phyloP scores from a whole-genome alignment of 441 rosid species.

The Lepidium campestre region DNA sequence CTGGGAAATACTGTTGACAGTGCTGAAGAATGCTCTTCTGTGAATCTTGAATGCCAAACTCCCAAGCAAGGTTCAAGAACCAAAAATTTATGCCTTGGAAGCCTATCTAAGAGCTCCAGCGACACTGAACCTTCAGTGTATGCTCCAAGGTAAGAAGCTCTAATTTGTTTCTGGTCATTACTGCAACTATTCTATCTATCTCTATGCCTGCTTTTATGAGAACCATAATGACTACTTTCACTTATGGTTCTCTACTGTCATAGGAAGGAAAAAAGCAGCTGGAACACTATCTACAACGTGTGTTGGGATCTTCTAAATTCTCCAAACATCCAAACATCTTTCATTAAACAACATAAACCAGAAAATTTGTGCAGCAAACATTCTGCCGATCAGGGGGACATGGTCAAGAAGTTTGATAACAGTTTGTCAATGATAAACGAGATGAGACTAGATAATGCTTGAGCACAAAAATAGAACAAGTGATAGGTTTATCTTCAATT shows the following conservation, averaged over 20 bases:
- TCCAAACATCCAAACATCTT: conserved; percentile 44
- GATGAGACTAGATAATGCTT: conserved; percentile 40
- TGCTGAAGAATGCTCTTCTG: conserved; percentile 27
- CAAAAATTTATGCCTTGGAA: conserved; percentile 31
- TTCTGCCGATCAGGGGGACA: conserved; percentile 32
- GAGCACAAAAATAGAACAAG: conserved; percentile 8
- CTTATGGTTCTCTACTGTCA: conserved; percentile 28
- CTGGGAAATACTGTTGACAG: conserved; percentile 29
- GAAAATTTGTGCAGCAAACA: conserved; percentile 16
- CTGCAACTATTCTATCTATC: conserved; percentile 8
- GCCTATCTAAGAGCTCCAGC: conserved; percentile 36
- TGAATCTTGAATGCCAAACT: conserved; percentile 42
- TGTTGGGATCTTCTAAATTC: conserved; percentile 54
- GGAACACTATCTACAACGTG: conserved; percentile 75
- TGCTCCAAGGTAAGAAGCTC: conserved; percentile 25
- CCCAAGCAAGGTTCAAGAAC: conserved; percentile 34
- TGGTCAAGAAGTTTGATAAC: conserved; percentile 52
- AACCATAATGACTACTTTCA: background rate
- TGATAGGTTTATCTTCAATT: background rate
- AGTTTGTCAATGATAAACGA: conserved; percentile 41
- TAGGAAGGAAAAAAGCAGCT: conserved; percentile 39
- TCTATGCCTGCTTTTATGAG: background rate
- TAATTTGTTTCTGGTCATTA: conserved; percentile 10
- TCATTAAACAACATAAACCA: conserved; percentile 26
- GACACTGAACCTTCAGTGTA: conserved; percentile 31